Evolutionary conservation across 2,329 filamentous ascomycete species (phyloP), one percentile per base, ranked within the genome.

Genomic region (Annulohypoxylon truncatum): DNA sequence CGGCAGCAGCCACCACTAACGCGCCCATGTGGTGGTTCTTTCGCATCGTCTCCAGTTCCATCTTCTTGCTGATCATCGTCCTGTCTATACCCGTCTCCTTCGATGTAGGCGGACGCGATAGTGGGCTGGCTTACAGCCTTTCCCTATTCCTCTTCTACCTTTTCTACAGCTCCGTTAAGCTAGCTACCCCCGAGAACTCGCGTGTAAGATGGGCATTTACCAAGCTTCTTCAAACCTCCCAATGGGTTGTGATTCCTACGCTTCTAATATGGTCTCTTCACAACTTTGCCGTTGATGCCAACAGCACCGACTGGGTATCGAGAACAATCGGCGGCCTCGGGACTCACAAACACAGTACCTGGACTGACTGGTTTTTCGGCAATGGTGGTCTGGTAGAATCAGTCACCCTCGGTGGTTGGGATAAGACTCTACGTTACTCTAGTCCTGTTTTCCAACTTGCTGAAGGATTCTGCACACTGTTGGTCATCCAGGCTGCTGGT

Each of bases 21-120:
- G 82, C 80, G 79, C 82, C 83, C 81, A 97, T 97, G 92, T 94
- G 91, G 85, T 87, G 85, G 91, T 85, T 95, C 80, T 89, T 94
- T 80, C 90, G 91, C 78, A 86, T 91, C 78, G 78, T 94, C 73
- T 93, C 93, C 77, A 93, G 93, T 81, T 85, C 90, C 77, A 81
- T 93, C 81, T 98, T 97, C 82, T 89, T 98, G 74, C 87, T 94
- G 81, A 92, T 92, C 81, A 94, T 97, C 79, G 90, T 98, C 77
- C 92, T 98, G 77, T 97, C 94, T 68, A 96, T 99, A 78, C 96
- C 96, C 67, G 90, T 99, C 77, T 93, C 95, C 75, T 98, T 98
- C 83, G 96, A 99, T 87, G 95, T 98, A 76, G 96, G 96, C 78
- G 96, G 96, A 68, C 90, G 93, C 75, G 94, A 96, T 74, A 97